These are phyloP conservation scores for Raddia guianensis DNA, from an alignment of 176 grass and related monocot genomes.

Conservation along the genomic window DNA sequence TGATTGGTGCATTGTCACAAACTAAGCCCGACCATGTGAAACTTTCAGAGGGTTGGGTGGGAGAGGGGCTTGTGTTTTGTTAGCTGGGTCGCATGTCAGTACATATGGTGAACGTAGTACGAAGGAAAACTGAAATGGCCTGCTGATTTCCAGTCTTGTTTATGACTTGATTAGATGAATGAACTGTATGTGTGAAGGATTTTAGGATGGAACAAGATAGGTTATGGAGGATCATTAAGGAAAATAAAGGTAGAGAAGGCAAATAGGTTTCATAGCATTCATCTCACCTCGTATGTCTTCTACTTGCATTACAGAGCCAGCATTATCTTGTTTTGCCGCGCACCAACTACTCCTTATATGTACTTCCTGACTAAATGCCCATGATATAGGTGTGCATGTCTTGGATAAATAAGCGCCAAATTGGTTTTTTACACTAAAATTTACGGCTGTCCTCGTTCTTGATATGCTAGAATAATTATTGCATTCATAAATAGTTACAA, in stretches of 20 bases:
- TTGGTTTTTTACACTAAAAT: not conserved
- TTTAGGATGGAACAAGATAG: conserved; percentile 2
- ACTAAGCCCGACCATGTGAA: conserved; percentile 19
- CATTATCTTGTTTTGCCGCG: not conserved
- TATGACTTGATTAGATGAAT: conserved; percentile 6
- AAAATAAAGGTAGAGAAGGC: conserved; percentile 21
- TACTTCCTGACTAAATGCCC: not conserved
- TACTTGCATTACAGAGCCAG: not conserved
- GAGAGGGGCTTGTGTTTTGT: not conserved
- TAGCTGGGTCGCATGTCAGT: not conserved
- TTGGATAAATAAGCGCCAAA: not conserved
- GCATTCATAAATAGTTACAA: conserved; percentile 8
- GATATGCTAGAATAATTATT: not conserved
- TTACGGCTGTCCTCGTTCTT: not conserved
- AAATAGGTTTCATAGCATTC: conserved; percentile 4
- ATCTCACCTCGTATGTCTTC: not conserved
- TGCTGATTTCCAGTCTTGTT: not conserved
- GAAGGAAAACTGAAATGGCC: not conserved
- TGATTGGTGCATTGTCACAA: conserved; percentile 18
- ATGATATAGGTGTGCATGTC: not conserved
- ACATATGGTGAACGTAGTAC: conserved; percentile 4
- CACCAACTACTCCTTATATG: not conserved
- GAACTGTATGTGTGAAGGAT: conserved; percentile 1
- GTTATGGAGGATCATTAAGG: not conserved
- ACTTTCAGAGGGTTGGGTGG: not conserved